Evolutionary conservation across 768 basidiomycete species (phyloP).

Genomic region (Agaricus sinodeliciosus): DNA sequence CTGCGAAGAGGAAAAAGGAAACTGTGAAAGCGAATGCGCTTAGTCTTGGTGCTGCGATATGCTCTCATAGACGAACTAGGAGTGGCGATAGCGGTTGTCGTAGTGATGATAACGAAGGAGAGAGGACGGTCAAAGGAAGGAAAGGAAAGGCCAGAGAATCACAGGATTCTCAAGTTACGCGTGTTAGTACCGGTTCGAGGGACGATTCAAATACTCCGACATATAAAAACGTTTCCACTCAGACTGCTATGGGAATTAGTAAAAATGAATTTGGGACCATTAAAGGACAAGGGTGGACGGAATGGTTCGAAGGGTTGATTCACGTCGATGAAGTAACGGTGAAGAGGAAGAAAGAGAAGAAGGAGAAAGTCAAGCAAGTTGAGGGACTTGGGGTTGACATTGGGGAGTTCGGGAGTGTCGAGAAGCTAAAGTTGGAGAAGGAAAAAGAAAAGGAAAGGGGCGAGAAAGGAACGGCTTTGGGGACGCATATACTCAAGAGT

Average conservation of each 20-base stretch:
- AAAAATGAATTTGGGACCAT: neutral
- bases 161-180: slow-evolving; percentile 8
- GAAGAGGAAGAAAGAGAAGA: slow-evolving; percentile 35
- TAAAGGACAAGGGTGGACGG: slow-evolving; percentile 5
- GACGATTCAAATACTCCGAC: no score
- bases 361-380: slow-evolving; percentile 26
- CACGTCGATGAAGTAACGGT: slow-evolving; percentile 10
- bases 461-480: slow-evolving; percentile 23
- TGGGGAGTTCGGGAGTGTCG: slow-evolving; percentile 3
- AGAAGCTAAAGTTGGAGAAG: slow-evolving; percentile 13
- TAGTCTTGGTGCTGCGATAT: neutral
- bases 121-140: neutral
- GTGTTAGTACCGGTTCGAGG: slow-evolving; percentile 1
- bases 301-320: slow-evolving; percentile 7
- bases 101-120: neutral
- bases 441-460: slow-evolving; percentile 16
- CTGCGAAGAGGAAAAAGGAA: slow-evolving; percentile 31
- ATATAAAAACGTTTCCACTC: neutral
- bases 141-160: slow-evolving; percentile 2
- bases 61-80: neutral
- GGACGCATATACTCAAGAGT: slow-evolving; percentile 46
- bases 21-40: slow-evolving; percentile 7
- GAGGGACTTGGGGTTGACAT: slow-evolving; percentile 14
- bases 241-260: slow-evolving; percentile 1
- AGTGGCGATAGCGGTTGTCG: neutral